phyloP scores from a whole-genome alignment of 257 asterid genomes.

The Solanum acaule region DNA sequence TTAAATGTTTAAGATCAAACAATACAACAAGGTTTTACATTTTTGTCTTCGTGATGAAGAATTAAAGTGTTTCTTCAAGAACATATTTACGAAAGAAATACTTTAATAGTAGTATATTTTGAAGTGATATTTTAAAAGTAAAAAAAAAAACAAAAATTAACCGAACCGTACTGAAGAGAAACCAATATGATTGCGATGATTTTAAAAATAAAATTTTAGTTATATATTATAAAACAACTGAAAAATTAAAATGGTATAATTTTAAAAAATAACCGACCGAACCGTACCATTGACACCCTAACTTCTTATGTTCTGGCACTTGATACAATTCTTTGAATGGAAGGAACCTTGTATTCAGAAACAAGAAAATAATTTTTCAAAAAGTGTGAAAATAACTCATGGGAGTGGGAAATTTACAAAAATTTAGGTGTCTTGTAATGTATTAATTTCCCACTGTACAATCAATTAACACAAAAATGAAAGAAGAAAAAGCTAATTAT shows the following conservation, averaged over 20 bases:
- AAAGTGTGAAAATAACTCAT: background rate
- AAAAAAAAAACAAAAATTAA: too few relatives aligned
- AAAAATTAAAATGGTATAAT: background rate
- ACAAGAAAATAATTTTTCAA: background rate
- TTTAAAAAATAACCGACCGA: too few relatives aligned
- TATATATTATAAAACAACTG: too few relatives aligned
- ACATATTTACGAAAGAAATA: background rate
- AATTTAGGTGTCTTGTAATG: background rate
- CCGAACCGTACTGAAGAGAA: background rate
- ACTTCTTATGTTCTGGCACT: too few relatives aligned
- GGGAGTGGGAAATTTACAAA: background rate
- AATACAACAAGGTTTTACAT: background rate
- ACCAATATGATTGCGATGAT: background rate
- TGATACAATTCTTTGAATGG: background rate
- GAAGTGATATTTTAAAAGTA: background rate
- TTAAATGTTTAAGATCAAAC: background rate
- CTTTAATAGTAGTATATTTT: background rate
- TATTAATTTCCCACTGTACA: background rate
- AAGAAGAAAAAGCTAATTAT: background rate
- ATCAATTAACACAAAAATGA: background rate
- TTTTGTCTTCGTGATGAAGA: background rate
- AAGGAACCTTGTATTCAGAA: background rate
- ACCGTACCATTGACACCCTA: background rate
- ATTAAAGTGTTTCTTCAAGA: background rate
- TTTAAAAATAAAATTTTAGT: too few relatives aligned